phyloP scores from a whole-genome alignment of 1,284 basidiomycete species.

The Hymenochaete sp. region DNA sequence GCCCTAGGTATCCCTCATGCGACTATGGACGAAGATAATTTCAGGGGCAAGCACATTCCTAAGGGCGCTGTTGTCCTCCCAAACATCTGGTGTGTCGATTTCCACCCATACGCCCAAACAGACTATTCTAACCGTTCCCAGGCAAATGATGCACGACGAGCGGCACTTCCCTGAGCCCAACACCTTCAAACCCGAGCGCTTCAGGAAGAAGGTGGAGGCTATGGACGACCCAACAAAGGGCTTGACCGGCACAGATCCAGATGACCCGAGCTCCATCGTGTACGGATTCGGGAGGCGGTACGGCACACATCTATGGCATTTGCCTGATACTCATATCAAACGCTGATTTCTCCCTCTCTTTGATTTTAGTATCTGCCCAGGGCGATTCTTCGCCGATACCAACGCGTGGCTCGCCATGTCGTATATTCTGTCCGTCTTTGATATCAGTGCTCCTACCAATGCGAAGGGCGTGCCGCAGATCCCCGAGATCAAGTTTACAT shows the following conservation, averaged over 20 bases:
- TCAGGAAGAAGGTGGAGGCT: background rate
- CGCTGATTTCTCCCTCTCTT: background rate
- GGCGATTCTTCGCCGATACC: conserved; percentile 7
- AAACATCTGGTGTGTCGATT: conserved; percentile 15
- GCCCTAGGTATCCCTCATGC: conserved; percentile 12
- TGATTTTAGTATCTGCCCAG: conserved; percentile 8
- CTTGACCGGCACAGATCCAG: background rate
- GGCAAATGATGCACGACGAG: conserved; percentile 17
- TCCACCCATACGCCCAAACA: too few relatives aligned
- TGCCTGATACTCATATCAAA: background rate
- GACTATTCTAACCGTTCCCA: too few relatives aligned
- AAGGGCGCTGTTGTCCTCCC: conserved; percentile 13
- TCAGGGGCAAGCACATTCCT: conserved; percentile 13
- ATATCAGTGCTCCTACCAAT: conserved; percentile 12
- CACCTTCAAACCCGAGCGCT: conserved; percentile 11
- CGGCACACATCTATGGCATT: background rate
- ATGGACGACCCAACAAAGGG: background rate
- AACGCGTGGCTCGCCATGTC: conserved; percentile 11
- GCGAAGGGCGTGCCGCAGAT: too few relatives aligned
- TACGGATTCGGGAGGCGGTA: conserved; percentile 16
- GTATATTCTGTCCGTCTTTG: conserved; percentile 12
- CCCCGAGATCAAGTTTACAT: too few relatives aligned
- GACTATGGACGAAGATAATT: conserved; percentile 6
- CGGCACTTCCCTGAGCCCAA: conserved; percentile 7
- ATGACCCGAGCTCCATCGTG: conserved; percentile 12